These are phyloP conservation scores for Solanum peruvianum DNA, from an alignment of 257 asterid species.

Conservation along the genomic window DNA sequence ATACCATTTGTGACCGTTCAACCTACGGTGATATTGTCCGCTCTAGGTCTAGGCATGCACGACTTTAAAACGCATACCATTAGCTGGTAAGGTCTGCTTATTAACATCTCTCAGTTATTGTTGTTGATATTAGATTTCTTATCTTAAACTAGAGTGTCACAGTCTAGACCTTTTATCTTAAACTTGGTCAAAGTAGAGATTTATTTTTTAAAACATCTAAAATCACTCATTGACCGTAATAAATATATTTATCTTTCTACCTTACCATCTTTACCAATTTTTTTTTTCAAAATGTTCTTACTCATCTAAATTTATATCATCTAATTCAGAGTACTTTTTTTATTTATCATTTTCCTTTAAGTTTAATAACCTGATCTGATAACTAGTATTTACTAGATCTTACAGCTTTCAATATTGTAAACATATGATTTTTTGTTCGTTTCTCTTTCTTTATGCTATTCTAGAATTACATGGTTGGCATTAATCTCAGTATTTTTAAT, in stretches of 20 bases:
- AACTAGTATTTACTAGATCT: background rate
- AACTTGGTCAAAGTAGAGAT: background rate
- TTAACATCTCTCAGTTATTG: background rate
- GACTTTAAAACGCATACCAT: too few relatives aligned
- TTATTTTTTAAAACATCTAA: too few relatives aligned
- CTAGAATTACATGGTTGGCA: too few relatives aligned
- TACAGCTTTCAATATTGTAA: background rate
- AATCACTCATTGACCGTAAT: background rate
- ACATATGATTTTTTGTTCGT: too few relatives aligned
- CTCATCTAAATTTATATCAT: background rate
- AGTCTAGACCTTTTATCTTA: too few relatives aligned
- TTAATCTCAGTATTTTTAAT: too few relatives aligned
- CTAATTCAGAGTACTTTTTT: too few relatives aligned
- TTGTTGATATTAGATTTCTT: background rate
- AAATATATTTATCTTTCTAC: background rate
- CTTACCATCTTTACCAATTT: background rate
- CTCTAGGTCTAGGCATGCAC: background rate
- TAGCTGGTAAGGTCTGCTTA: background rate
- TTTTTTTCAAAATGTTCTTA: too few relatives aligned
- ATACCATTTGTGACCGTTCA: background rate
- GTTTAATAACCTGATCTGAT: background rate
- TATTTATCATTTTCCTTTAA: background rate
- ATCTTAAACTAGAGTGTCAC: background rate
- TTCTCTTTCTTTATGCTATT: background rate
- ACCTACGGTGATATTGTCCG: background rate